These are phyloP conservation scores for Xylaria cubensis DNA, from an alignment of 495 filamentous ascomycete genomes.

Conservation along the genomic window DNA sequence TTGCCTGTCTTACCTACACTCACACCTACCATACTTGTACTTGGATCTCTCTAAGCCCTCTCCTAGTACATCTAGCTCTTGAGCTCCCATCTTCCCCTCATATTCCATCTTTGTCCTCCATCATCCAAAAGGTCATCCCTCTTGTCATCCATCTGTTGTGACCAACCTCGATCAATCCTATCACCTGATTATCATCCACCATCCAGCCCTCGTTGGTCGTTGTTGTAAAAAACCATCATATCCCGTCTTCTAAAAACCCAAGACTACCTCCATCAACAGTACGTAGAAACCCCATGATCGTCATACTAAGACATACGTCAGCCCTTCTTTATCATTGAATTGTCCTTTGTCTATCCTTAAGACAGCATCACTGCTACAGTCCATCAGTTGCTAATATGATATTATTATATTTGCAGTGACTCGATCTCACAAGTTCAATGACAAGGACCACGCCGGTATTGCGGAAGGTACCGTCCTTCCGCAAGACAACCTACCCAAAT, in stretches of 20 bases:
- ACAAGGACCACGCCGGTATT: slow-evolving; percentile 80
- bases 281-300: not conserved
- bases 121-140: slow-evolving; percentile 17
- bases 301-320: not conserved
- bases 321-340: not conserved
- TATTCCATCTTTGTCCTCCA: slow-evolving; percentile 28
- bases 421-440: slow-evolving; percentile 90
- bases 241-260: not conserved
- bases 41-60: slow-evolving; percentile 8
- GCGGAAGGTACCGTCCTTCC: slow-evolving; percentile 65
- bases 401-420: slow-evolving; percentile 69
- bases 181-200: not conserved
- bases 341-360: not conserved
- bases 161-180: not conserved
- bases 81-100: slow-evolving; percentile 27
- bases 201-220: not conserved
- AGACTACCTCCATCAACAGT: slow-evolving; percentile 15
- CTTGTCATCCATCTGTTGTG: slow-evolving; percentile 5
- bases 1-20: slow-evolving; percentile 15
- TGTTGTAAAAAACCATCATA: not conserved
- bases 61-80: slow-evolving; percentile 16
- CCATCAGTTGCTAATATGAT: slow-evolving; percentile 8
- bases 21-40: slow-evolving; percentile 15
- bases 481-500: slow-evolving; percentile 81
- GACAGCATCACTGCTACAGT: not conserved